Conservation (phyloP, 2,329 filamentous ascomycete genomes). For the Drechslera avenae region DNA sequence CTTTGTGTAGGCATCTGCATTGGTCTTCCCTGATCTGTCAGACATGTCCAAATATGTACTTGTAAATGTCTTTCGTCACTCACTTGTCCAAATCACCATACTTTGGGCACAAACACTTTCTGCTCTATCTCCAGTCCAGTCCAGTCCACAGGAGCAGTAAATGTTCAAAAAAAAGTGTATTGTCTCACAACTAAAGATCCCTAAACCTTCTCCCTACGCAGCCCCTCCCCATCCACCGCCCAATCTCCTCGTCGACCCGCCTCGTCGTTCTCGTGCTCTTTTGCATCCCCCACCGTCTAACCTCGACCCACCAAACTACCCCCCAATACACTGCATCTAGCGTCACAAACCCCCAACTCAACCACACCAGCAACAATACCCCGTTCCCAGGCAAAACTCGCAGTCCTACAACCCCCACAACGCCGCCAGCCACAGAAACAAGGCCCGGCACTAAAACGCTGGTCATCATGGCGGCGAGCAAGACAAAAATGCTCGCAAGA, state of each 20-base stretch:
- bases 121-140: too few species aligned
- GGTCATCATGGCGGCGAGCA: constrained; percentile 23
- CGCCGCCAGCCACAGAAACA: constrained; percentile 1
- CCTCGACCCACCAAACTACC: constrained; percentile 36
- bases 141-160: too few species aligned
- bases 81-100: too few species aligned
- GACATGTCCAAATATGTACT: neutral
- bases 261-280: constrained; percentile 20
- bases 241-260: constrained; percentile 24
- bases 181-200: too few species aligned
- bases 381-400: constrained; percentile 13
- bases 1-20: too few species aligned
- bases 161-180: too few species aligned
- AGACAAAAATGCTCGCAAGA: constrained; percentile 13
- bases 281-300: constrained; percentile 23
- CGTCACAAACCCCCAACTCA: constrained; percentile 18
- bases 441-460: constrained; percentile 17
- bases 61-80: neutral
- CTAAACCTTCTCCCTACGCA: too few species aligned
- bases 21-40: too few species aligned
- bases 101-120: too few species aligned
- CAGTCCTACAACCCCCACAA: constrained; percentile 18
- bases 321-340: constrained; percentile 26
- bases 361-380: constrained; percentile 26
- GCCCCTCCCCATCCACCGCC: constrained; percentile 25